Base-by-base conservation (phyloP, 2,329 filamentous ascomycete genomes). In the Curvularia eragrostidis region DNA sequence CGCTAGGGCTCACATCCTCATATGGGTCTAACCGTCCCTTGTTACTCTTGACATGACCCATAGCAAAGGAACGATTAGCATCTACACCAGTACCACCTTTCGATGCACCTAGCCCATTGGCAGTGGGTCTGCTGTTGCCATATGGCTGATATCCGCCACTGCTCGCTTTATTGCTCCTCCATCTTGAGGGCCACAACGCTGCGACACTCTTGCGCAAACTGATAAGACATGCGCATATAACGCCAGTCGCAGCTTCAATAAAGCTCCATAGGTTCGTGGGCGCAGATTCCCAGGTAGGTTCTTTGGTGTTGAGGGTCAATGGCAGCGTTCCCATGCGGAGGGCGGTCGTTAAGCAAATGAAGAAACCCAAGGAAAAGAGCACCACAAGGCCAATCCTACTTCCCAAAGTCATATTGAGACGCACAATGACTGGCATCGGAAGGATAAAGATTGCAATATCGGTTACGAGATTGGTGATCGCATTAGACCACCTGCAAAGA, bases 231-330 rank as follows among this genome's bases (percentile, higher is more conserved):
- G 68, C 67, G 51, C 68, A 71, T 5, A 72, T 68, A 2, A 72
- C 64, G 4, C 69, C 69, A 10, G 61, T 61, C 6, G 68, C 68
- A 19, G 68, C 62, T 46, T 72, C 69, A 42, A 72, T 68, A 34
- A 64, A 71, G 8, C 67, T 70, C 69, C 69, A 72, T 1, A 72
- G 60, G 47, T 71, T 71, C 1, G 68, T 62, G 1, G 68, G 67
- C 6, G 64, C 64, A 9, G 68, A 70, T 36, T 70, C 67, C 62
- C 64, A 71, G 0, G 64, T 62, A 3, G 62, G 63, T 13, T 70
- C 64, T 23, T 54, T 64, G 47, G 62, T 55, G 26, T 42, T 54
- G 7, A 70, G 61, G 5, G 56, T 63, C 15, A 59, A 52, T 2
- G 65, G 64, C 3, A 72, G 53, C 2, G 68, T 69, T 9, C 56